A percentile compares a stretch with the other conserved stretches of the same genome.
Evolutionary conservation across 1,284 basidiomycete species (phyloP).

Genomic region (Neolentinus lepideus): DNA sequence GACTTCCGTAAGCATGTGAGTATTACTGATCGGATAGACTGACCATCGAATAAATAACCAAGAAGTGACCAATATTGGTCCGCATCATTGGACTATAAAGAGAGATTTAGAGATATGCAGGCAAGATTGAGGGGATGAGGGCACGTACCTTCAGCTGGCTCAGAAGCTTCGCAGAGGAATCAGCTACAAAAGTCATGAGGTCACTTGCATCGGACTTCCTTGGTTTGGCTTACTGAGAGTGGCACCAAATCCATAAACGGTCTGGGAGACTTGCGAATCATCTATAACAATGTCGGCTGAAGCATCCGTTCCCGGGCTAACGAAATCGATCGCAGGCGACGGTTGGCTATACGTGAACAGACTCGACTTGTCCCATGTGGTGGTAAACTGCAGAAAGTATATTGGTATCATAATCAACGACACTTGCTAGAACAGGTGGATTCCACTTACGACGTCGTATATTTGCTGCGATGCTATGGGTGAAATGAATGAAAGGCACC

Average conservation of each 20-base stretch:
- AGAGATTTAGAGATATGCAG: too few relatives aligned
- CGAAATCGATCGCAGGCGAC: constrained; percentile 27
- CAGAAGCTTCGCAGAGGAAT: constrained; percentile 40
- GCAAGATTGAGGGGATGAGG: constrained; percentile 1
- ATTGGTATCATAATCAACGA: not conserved
- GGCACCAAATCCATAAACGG: constrained; percentile 41
- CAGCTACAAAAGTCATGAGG: constrained; percentile 25
- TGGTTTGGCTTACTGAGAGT: constrained; percentile 37
- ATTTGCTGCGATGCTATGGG: constrained; percentile 21
- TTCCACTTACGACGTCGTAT: constrained; percentile 25
- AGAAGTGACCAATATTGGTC: constrained; percentile 37
- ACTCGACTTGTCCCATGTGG: constrained; percentile 28
- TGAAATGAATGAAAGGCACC: too few relatives aligned
- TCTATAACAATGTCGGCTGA: constrained; percentile 37
- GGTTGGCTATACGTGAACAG: constrained; percentile 27
- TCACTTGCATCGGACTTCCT: too few relatives aligned
- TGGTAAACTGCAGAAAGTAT: constrained; percentile 22
- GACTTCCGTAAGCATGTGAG: not conserved
- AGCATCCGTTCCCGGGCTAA: constrained; percentile 29
- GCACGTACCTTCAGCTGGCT: constrained; percentile 35
- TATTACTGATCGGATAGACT: constrained; percentile 6
- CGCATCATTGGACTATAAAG: constrained; percentile 29
- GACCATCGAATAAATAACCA: constrained; percentile 38
- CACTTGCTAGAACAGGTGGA: not conserved
- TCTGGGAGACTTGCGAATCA: constrained; percentile 33